Evolutionary conservation across 1,284 basidiomycete genomes (phyloP).

Genomic region (Cryptococcus hybrid): DNA sequence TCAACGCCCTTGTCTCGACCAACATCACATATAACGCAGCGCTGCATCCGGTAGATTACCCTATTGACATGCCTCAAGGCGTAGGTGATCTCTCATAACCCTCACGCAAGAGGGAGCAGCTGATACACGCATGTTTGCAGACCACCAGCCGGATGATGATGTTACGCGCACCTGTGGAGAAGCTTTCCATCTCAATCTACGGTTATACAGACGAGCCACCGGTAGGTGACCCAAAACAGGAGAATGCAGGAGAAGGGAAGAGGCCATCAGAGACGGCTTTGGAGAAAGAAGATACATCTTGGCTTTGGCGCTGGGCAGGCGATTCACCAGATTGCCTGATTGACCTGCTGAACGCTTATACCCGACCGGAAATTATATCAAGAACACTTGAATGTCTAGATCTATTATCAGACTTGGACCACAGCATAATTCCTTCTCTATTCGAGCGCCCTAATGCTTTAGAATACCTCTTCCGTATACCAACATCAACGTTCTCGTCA

Average conservation of each 20-base stretch:
- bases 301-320: slow-evolving; percentile 21
- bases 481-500: neutral
- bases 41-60: slow-evolving; percentile 18
- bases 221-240: neutral
- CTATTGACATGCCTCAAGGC: slow-evolving; percentile 24
- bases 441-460: neutral
- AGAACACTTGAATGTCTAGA: slow-evolving; percentile 14
- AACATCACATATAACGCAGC: slow-evolving; percentile 6
- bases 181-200: slow-evolving; percentile 22
- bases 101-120: neutral
- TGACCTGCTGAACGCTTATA: neutral
- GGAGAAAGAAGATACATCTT: slow-evolving; percentile 3
- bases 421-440: neutral
- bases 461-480: neutral
- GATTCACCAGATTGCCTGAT: slow-evolving; percentile 2
- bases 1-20: slow-evolving; percentile 21
- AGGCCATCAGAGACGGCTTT: neutral
- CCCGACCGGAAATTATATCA: neutral
- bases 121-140: slow-evolving; percentile 4
- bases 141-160: slow-evolving; percentile 23
- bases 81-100: slow-evolving; percentile 10
- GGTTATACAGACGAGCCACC: slow-evolving; percentile 7
- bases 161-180: slow-evolving; percentile 17
- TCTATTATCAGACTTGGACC: slow-evolving; percentile 5
- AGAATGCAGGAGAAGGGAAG: neutral